Base-by-base conservation (phyloP, 352 stramenopile genomes). In the Pythium pyrilobum region DNA sequence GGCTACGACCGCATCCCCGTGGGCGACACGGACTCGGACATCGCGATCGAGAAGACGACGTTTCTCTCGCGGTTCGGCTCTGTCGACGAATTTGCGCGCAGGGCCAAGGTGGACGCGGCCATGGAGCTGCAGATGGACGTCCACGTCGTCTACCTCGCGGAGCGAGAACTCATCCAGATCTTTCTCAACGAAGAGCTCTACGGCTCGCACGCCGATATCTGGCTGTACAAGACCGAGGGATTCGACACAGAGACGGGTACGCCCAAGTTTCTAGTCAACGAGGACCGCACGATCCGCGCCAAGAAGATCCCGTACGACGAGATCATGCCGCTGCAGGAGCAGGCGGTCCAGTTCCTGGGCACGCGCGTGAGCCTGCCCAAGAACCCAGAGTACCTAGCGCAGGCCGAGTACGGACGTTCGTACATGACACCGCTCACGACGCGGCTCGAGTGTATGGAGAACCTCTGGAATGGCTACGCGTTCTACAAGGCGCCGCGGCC, bases 391-490 rank as follows among this genome's bases (percentile, higher is more conserved):
- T 87, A 71, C 52, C 58, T 89, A 28, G 81, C 81, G 2, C 52
- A 65, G 24, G 74, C 76, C 10, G 81, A 91, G 67, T 91, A 91
- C 53, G 81, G 81, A 39, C 28, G 27, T 1, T 79, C 64, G 52
- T 91, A 72, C 37, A 89, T 91, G 76, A 85, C 71, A 37, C 81
- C 81, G 5, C 53, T 91, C 16, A 77, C 67, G 0, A 91, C 80
- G 56, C 71, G 76, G 39, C 73, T 91, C 59, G 81, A 91, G 62
- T 91, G 81, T 45, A 77, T 91, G 46, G 81, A 91, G 62, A 91
- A 91, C 51, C 60, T 89, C 24, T 59, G 75, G 34, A 90, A 90
- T 29, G 79, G 79, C 13, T 90, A 88, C 59, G 67, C 72, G 25
- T 90, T 90, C 62, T 87, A 85, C 59, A 85, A 84, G 43, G 62